phyloP scores from a whole-genome alignment of 768 basidiomycete genomes.

The Podaxis rugospora region DNA sequence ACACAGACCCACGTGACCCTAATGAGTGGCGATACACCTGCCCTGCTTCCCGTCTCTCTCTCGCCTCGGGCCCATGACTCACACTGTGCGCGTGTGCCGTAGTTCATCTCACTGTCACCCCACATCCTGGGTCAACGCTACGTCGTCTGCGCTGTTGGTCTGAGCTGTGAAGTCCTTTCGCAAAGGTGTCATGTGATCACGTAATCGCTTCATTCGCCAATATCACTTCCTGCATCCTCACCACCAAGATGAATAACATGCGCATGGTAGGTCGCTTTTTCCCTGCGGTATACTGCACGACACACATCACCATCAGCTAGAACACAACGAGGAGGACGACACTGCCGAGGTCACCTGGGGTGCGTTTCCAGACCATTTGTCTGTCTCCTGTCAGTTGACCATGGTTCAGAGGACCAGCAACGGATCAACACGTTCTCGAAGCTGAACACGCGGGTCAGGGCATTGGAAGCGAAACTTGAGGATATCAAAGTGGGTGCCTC shows the following conservation, averaged over 20 bases:
- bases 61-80: not conserved
- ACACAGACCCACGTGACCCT: conserved; percentile 3
- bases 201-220: not conserved
- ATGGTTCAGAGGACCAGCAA: conserved; percentile 70
- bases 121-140: not conserved
- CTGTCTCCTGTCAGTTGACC: conserved; percentile 6
- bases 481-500: conserved; percentile 57
- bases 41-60: not conserved
- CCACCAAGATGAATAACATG: conserved; percentile 8
- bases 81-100: no score
- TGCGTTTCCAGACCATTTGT: conserved; percentile 26
- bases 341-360: conserved; percentile 84
- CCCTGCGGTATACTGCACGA: not conserved
- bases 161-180: no score
- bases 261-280: conserved; percentile 8
- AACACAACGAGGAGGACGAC: conserved; percentile 76
- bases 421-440: conserved; percentile 91
- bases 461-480: conserved; percentile 68
- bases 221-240: not conserved
- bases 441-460: conserved; percentile 73
- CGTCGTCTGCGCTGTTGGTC: not conserved
- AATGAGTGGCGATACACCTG: not conserved
- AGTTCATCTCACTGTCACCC: not conserved
- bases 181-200: not conserved
- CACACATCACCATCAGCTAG: conserved; percentile 41